Evolutionary conservation across 108 stramenopile genomes (phyloP).

Genomic region (Stephanodiscus triporus): DNA sequence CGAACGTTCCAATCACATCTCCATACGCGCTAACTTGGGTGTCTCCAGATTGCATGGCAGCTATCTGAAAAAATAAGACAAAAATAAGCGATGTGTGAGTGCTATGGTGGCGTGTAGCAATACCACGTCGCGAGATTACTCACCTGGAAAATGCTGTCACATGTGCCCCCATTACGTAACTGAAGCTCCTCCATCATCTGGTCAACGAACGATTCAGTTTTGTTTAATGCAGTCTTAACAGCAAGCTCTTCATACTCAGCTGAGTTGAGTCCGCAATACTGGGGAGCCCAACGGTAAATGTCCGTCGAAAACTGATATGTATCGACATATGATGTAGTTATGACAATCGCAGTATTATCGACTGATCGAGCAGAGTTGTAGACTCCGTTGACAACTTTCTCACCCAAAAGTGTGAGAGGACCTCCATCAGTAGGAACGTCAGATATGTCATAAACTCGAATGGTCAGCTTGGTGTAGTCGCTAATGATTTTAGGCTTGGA

Average conservation of each 20-base stretch:
- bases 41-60: slow-evolving; percentile 49
- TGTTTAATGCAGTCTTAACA: slow-evolving; percentile 37
- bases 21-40: slow-evolving; percentile 18
- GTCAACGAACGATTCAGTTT: slow-evolving; percentile 34
- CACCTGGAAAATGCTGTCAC: slow-evolving; percentile 39
- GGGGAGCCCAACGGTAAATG: slow-evolving; percentile 33
- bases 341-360: slow-evolving; percentile 21
- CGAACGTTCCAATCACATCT: slow-evolving; percentile 35
- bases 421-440: slow-evolving; percentile 47
- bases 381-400: slow-evolving; percentile 38
- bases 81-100: not conserved
- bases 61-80: slow-evolving; percentile 28
- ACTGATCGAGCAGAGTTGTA: slow-evolving; percentile 44
- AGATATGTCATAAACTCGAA: slow-evolving; percentile 44
- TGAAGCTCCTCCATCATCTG: slow-evolving; percentile 45
- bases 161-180: slow-evolving; percentile 28
- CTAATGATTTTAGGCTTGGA: slow-evolving; percentile 8
- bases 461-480: slow-evolving; percentile 28
- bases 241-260: slow-evolving; percentile 45
- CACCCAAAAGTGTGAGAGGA: slow-evolving; percentile 40
- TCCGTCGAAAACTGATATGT: slow-evolving; percentile 28
- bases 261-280: slow-evolving; percentile 48
- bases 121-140: not conserved
- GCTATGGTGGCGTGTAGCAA: not conserved
- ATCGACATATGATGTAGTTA: slow-evolving; percentile 40